Evolutionary conservation across 108 stramenopile species (phyloP).

Genomic region (Conticribra weissflogii): DNA sequence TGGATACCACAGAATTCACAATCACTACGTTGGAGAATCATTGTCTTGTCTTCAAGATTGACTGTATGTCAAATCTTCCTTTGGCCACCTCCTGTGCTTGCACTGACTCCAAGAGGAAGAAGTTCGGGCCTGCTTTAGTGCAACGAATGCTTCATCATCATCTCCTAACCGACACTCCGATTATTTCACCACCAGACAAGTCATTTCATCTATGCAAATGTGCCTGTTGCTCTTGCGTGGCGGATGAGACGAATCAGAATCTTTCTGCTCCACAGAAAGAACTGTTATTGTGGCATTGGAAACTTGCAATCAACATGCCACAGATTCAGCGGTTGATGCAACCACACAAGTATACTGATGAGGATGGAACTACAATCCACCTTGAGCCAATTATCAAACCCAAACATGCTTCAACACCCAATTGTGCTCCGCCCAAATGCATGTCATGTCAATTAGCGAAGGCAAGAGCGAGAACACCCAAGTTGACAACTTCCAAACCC

Average conservation of each 20-base stretch:
- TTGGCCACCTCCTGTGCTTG: too few relatives aligned
- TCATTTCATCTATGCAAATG: neutral
- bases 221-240: conserved; percentile 1
- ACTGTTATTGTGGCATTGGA: conserved; percentile 42
- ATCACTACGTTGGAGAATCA: neutral
- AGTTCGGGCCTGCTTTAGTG: too few relatives aligned
- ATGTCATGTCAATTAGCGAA: neutral
- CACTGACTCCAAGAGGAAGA: too few relatives aligned
- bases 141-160: too few relatives aligned
- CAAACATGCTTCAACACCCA: neutral
- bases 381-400: conserved; percentile 8
- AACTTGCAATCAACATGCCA: conserved; percentile 23
- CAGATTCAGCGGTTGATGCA: neutral
- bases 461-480: neutral
- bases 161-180: neutral
- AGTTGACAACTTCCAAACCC: too few relatives aligned
- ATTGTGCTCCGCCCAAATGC: neutral
- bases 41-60: neutral
- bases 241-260: conserved; percentile 27
- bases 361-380: neutral
- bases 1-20: neutral
- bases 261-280: conserved; percentile 44
- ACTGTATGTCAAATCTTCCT: too few relatives aligned
- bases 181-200: neutral
- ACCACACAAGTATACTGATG: neutral